A percentile compares a stretch with the other conserved stretches of the same genome.
Evolutionary conservation across 208 protist genomes (phyloP).

Genomic region (Crithidia brevicula): DNA sequence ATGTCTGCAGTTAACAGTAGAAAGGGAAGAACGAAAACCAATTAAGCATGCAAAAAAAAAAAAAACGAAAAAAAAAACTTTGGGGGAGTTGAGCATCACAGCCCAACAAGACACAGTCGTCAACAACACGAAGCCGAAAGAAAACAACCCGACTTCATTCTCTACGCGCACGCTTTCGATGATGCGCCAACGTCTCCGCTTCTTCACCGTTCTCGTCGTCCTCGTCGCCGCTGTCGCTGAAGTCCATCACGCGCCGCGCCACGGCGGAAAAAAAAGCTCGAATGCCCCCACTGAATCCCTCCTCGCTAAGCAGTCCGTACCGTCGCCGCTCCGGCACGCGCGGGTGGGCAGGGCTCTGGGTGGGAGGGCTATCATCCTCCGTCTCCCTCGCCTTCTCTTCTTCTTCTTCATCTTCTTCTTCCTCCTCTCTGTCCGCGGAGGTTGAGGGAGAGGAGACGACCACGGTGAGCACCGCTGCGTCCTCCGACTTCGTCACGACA

Average conservation of each 20-base stretch:
- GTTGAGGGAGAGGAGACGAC: not conserved
- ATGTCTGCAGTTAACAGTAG: not conserved
- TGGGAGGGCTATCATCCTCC: too few relatives aligned
- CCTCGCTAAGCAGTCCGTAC: conserved; percentile 21
- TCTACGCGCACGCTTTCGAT: conserved; percentile 29
- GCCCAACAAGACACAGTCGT: too few relatives aligned
- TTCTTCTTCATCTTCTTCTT: too few relatives aligned
- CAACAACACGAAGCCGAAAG: too few relatives aligned
- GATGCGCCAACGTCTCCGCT: not conserved
- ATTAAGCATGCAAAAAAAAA: not conserved
- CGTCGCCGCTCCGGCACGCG: conserved; percentile 2
- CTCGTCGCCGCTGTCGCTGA: conserved; percentile 44
- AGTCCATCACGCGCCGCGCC: conserved; percentile 46
- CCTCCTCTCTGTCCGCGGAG: not conserved
- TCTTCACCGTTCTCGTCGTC: conserved; percentile 8
- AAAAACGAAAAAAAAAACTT: not conserved
- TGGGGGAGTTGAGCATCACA: not conserved
- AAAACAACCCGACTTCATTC: not conserved
- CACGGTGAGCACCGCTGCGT: not conserved
- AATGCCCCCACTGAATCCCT: conserved; percentile 18
- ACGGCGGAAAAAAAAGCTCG: conserved; percentile 48
- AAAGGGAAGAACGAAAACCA: conserved; percentile 19
- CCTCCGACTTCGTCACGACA: not conserved
- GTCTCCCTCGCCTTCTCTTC: too few relatives aligned
- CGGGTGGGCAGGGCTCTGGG: not conserved